Evolutionary conservation across 2,329 filamentous ascomycete species (phyloP).

Genomic region (Epichloe brachyelytri): DNA sequence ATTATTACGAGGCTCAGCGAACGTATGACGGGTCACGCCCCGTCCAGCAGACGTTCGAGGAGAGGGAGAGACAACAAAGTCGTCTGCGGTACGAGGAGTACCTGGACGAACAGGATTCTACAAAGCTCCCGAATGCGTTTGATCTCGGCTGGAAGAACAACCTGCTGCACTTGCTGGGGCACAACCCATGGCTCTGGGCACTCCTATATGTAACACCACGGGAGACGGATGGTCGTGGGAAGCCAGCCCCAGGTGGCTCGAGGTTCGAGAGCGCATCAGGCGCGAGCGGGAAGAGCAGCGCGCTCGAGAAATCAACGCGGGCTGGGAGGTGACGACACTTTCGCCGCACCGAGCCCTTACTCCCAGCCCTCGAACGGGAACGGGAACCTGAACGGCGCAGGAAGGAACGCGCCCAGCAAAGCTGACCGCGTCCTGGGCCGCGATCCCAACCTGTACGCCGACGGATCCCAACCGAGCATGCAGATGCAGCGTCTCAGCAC

Average conservation of each 20-base stretch:
- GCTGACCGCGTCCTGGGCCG: conserved; percentile 46
- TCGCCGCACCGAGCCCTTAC: background rate
- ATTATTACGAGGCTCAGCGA: conserved; percentile 3
- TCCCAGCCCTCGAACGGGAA: conserved; percentile 1
- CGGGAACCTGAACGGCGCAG: conserved; percentile 7
- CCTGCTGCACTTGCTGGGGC: conserved; percentile 69
- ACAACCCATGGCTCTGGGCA: conserved; percentile 58
- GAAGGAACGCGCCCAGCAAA: conserved; percentile 35
- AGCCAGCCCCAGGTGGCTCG: conserved; percentile 64
- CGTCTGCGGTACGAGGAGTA: conserved; percentile 53
- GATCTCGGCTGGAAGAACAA: conserved; percentile 78
- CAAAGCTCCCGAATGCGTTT: conserved; percentile 84
- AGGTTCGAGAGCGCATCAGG: conserved; percentile 52
- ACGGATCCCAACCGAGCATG: conserved; percentile 28
- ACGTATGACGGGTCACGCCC: conserved; percentile 22
- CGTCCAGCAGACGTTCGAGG: conserved; percentile 38
- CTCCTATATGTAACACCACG: conserved; percentile 69
- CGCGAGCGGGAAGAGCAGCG: conserved; percentile 46
- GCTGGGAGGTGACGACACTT: conserved; percentile 38
- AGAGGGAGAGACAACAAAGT: conserved; percentile 42
- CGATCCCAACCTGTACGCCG: conserved; percentile 41
- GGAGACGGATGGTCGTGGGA: conserved; percentile 96
- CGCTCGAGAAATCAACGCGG: conserved; percentile 50
- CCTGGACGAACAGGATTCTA: conserved; percentile 78
- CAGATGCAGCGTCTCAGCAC: conserved; percentile 35